Evolutionary conservation across 2,329 filamentous ascomycete species (phyloP).

Genomic region (Aspergillus felis): DNA sequence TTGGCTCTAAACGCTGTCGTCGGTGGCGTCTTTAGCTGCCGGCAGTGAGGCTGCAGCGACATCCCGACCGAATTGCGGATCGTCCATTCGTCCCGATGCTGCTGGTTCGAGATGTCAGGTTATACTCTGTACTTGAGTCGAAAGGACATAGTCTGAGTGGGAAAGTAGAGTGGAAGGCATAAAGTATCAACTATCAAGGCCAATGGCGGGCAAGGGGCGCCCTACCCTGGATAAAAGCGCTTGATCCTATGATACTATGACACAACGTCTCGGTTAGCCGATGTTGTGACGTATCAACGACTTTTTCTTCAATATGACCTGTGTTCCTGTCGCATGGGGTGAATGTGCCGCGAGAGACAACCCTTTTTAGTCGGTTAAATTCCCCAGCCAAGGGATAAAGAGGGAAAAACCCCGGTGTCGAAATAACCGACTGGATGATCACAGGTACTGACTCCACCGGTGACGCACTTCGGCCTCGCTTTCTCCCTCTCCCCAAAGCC

Average conservation of each 20-base stretch:
- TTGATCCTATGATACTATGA: not conserved
- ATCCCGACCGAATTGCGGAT: not conserved
- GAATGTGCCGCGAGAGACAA: no score
- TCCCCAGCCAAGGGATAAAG: slow-evolving; percentile 5
- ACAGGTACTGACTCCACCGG: slow-evolving; percentile 5
- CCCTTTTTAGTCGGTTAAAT: slow-evolving; percentile 10
- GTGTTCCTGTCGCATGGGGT: not conserved
- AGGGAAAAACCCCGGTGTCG: slow-evolving; percentile 10
- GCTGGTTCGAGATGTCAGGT: not conserved
- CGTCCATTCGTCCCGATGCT: not conserved
- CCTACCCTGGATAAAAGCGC: not conserved
- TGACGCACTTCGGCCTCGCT: slow-evolving; percentile 6
- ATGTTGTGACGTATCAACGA: not conserved
- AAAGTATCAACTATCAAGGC: not conserved
- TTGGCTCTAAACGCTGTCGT: not conserved
- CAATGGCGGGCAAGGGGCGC: not conserved
- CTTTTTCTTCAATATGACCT: not conserved
- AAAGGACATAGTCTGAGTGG: no score
- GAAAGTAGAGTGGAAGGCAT: not conserved
- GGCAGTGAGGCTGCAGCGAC: not conserved
- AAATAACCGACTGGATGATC: slow-evolving; percentile 15
- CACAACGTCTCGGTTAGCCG: not conserved
- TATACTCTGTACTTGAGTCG: not conserved
- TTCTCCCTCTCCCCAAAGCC: not conserved
- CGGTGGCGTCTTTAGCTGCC: not conserved